Conservation (phyloP, 805 yeast species). For the Martiniozyma abietophila region DNA sequence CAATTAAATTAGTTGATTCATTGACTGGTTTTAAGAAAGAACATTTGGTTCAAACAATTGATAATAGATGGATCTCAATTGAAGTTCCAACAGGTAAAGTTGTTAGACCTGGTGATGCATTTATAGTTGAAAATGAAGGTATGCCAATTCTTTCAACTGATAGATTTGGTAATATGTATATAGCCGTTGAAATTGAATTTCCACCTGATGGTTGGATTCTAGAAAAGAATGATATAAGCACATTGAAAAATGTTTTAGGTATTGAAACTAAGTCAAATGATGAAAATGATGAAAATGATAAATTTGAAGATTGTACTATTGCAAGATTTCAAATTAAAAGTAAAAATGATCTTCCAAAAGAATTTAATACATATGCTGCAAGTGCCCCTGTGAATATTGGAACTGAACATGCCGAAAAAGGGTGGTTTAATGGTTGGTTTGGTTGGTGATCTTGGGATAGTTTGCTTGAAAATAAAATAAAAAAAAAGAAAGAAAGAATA, state of each 20-base stretch:
- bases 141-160: constrained; percentile 52
- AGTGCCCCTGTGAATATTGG: constrained; percentile 20
- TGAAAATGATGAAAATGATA: constrained; percentile 15
- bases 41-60: constrained; percentile 61
- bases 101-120: constrained; percentile 61
- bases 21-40: constrained; percentile 69
- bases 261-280: constrained; percentile 15
- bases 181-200: constrained; percentile 65
- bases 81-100: constrained; percentile 73
- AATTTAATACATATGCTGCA: constrained; percentile 22
- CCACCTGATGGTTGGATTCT: constrained; percentile 81
- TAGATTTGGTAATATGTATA: constrained; percentile 56
- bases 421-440: constrained; percentile 22
- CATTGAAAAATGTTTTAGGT: constrained; percentile 40
- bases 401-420: constrained; percentile 19
- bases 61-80: constrained; percentile 62
- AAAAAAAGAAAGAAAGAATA: no score
- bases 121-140: constrained; percentile 65
- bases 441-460: constrained; percentile 7
- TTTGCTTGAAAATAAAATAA: not conserved
- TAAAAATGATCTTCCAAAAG: constrained; percentile 19
- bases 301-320: constrained; percentile 17
- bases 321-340: constrained; percentile 18
- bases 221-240: constrained; percentile 56
- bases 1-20: constrained; percentile 68